phyloP scores from a whole-genome alignment of 2,329 filamentous ascomycete genomes.

The Curvularia hawaiiensis region DNA sequence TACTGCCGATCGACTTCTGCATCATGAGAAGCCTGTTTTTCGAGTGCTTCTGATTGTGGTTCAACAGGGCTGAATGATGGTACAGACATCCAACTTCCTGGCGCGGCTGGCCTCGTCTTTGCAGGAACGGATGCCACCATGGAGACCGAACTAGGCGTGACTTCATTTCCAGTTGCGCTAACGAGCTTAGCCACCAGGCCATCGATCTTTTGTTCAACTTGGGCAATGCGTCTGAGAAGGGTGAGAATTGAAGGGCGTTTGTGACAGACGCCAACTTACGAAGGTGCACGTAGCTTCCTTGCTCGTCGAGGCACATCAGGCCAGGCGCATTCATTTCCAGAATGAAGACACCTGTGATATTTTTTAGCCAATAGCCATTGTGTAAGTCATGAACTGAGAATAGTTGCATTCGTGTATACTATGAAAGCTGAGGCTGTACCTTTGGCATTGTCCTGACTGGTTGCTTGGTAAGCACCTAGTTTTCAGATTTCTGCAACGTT shows the following conservation, averaged over 20 bases:
- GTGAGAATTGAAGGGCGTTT: neutral
- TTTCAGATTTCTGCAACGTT: slow-evolving; percentile 42
- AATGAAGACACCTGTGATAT: slow-evolving; percentile 28
- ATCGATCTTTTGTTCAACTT: slow-evolving; percentile 46
- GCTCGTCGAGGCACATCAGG: slow-evolving; percentile 37
- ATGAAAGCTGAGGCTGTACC: slow-evolving; percentile 23
- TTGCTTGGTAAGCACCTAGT: slow-evolving; percentile 42
- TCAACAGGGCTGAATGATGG: slow-evolving; percentile 27
- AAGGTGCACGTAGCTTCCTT: slow-evolving; percentile 38
- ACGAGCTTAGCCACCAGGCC: slow-evolving; percentile 41
- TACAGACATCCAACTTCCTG: slow-evolving; percentile 38
- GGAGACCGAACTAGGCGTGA: neutral
- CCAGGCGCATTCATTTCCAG: slow-evolving; percentile 40
- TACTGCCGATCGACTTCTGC: slow-evolving; percentile 30
- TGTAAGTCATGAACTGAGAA: neutral
- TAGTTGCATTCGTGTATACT: neutral
- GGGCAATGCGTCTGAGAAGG: slow-evolving; percentile 37
- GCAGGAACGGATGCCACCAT: neutral
- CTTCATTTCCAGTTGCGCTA: slow-evolving; percentile 14
- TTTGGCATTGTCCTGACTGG: slow-evolving; percentile 36
- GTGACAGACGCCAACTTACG: slow-evolving; percentile 30
- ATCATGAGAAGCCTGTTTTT: slow-evolving; percentile 13
- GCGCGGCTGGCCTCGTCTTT: slow-evolving; percentile 11
- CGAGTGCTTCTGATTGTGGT: slow-evolving; percentile 8
- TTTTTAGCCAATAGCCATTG: slow-evolving; percentile 5